Conservation (phyloP, 1,139 yeast genomes). For the Arxiozyma telluris region DNA sequence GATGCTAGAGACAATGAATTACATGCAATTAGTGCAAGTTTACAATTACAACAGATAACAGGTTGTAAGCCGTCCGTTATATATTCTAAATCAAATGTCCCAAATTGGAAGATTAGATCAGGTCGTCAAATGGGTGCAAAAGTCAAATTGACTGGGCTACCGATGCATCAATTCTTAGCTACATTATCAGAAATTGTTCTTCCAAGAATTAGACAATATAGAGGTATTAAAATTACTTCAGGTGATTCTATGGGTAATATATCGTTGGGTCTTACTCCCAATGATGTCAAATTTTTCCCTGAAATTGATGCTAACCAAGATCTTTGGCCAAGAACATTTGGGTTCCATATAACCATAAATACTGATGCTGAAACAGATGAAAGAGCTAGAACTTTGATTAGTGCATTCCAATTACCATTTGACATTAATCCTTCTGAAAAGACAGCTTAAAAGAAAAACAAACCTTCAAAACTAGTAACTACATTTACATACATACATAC, state of each 20-base stretch:
- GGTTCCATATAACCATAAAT: conserved; percentile 76
- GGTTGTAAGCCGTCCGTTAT: conserved; percentile 74
- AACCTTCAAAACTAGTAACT: not conserved
- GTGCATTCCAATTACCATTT: conserved; percentile 81
- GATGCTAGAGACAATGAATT: conserved; percentile 67
- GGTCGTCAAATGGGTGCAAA: conserved; percentile 93
- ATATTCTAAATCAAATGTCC: conserved; percentile 69
- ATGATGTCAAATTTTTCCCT: conserved; percentile 77
- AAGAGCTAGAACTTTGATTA: conserved; percentile 80
- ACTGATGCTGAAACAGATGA: conserved; percentile 87
- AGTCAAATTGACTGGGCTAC: conserved; percentile 66
- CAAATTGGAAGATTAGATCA: conserved; percentile 78
- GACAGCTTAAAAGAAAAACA: not conserved
- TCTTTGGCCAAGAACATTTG: conserved; percentile 79
- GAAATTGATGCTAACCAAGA: conserved; percentile 90
- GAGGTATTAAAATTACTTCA: conserved; percentile 62
- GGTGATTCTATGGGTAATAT: conserved; percentile 87
- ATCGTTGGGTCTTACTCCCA: conserved; percentile 72
- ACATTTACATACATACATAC: not conserved
- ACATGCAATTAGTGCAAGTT: conserved; percentile 66
- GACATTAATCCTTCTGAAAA: conserved; percentile 28
- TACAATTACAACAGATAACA: conserved; percentile 87
- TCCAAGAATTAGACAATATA: conserved; percentile 85
- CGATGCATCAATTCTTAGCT: conserved; percentile 75
- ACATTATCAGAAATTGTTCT: conserved; percentile 87